These are phyloP conservation scores for Coffea humblotiana DNA, from an alignment of 305 asterid species.

Conservation along the genomic window DNA sequence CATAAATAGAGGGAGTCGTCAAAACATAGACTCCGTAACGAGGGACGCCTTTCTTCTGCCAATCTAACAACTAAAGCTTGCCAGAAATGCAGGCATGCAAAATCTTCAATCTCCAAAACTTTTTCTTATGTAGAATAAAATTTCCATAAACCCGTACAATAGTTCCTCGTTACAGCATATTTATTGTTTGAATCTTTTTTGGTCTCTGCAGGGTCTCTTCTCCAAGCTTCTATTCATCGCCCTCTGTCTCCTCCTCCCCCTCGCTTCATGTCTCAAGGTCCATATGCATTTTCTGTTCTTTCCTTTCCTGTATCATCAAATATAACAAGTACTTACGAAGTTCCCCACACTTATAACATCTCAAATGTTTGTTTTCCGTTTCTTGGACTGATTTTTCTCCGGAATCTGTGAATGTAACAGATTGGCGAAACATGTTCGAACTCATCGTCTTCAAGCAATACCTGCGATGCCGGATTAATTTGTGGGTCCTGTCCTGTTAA, in stretches of 20 bases:
- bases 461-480: conserved; percentile 62
- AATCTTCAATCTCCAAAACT: neutral
- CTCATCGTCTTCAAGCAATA: conserved; percentile 29
- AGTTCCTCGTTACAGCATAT: neutral
- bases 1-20: too few species aligned
- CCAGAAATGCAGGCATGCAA: conserved; percentile 33
- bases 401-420: conserved; percentile 27
- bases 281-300: neutral
- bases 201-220: conserved; percentile 19
- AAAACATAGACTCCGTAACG: neutral
- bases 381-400: neutral
- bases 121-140: neutral
- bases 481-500: conserved; percentile 63
- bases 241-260: conserved; percentile 19
- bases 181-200: neutral
- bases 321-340: neutral
- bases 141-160: neutral
- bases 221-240: conserved; percentile 16
- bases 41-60: neutral
- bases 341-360: neutral
- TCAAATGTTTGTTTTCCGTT: neutral
- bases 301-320: too few species aligned
- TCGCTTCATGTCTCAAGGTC: conserved; percentile 24
- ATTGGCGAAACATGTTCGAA: conserved; percentile 75
- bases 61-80: neutral